Percentiles rank a stretch among this genome's conserved stretches.
Evolutionary conservation across 257 asterid species (phyloP).

Genomic region (Galeopsis tetrahit): DNA sequence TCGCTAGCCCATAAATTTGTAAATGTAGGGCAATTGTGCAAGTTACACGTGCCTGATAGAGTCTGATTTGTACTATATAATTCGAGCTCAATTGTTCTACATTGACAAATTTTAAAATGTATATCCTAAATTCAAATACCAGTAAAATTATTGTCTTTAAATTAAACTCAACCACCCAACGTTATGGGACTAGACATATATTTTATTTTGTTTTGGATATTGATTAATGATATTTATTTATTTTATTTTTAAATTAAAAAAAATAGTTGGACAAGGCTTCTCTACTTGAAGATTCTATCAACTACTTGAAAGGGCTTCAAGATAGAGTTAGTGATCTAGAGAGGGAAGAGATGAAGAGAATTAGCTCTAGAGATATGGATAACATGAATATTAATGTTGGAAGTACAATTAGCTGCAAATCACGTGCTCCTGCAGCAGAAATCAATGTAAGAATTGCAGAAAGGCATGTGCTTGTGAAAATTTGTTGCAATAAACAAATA

Average conservation of each 20-base stretch:
- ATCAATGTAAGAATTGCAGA: conserved; percentile 45
- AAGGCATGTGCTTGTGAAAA: conserved; percentile 50
- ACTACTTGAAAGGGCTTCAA: conserved; percentile 50
- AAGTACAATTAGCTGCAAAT: not conserved
- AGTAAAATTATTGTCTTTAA: too few relatives aligned
- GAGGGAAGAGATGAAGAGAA: conserved; percentile 17
- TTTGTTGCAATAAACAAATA: conserved; percentile 46
- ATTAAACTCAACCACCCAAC: too few relatives aligned
- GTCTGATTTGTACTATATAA: too few relatives aligned
- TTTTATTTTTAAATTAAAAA: not conserved
- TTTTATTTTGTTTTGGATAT: too few relatives aligned
- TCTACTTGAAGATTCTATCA: conserved; percentile 48
- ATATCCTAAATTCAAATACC: too few relatives aligned
- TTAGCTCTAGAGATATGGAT: not conserved
- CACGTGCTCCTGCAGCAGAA: conserved; percentile 31
- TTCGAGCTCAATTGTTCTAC: too few relatives aligned
- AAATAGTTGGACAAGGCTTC: conserved; percentile 50
- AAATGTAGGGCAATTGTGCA: too few relatives aligned
- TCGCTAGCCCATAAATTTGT: too few relatives aligned
- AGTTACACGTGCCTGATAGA: too few relatives aligned
- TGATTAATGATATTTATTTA: too few relatives aligned
- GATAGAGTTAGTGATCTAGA: conserved; percentile 50
- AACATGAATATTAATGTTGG: not conserved
- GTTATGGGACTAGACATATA: too few relatives aligned
- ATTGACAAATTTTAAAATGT: too few relatives aligned